Evolutionary conservation across 176 grass and related monocot species (phyloP).

Genomic region (Bolboschoenus planiculmis): DNA sequence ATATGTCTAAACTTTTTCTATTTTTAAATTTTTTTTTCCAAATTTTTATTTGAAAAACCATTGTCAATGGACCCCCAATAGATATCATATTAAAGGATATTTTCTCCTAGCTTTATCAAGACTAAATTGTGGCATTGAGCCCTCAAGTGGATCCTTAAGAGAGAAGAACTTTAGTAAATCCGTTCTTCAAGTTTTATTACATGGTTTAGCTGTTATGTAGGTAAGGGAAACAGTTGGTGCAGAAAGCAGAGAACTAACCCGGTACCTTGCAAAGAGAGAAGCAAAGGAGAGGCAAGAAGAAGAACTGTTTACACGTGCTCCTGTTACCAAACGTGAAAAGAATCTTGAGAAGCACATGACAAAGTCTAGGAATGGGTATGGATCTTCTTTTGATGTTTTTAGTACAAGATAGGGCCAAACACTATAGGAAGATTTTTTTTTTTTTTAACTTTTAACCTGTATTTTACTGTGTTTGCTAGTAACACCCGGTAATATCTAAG

Average conservation of each 20-base stretch:
- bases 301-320: slow-evolving; percentile 68
- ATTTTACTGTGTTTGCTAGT: background rate
- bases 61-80: too few relatives aligned
- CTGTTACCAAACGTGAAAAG: slow-evolving; percentile 69
- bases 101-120: background rate
- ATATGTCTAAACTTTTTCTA: too few relatives aligned
- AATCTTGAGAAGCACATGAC: slow-evolving; percentile 49
- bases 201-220: slow-evolving; percentile 26
- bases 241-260: slow-evolving; percentile 68
- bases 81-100: background rate
- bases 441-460: background rate
- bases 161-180: background rate
- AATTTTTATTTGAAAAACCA: too few relatives aligned
- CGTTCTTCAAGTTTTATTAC: background rate
- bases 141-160: background rate
- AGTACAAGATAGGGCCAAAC: background rate
- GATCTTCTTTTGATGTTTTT: background rate
- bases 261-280: slow-evolving; percentile 58
- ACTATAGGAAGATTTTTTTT: background rate
- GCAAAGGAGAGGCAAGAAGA: slow-evolving; percentile 56
- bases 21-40: too few relatives aligned
- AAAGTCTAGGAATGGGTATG: slow-evolving; percentile 65
- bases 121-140: background rate
- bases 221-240: slow-evolving; percentile 59
- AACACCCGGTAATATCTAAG: background rate